Base-by-base conservation (phyloP, 345 rosid species). In the Cardiospermum halicacabum region DNA sequence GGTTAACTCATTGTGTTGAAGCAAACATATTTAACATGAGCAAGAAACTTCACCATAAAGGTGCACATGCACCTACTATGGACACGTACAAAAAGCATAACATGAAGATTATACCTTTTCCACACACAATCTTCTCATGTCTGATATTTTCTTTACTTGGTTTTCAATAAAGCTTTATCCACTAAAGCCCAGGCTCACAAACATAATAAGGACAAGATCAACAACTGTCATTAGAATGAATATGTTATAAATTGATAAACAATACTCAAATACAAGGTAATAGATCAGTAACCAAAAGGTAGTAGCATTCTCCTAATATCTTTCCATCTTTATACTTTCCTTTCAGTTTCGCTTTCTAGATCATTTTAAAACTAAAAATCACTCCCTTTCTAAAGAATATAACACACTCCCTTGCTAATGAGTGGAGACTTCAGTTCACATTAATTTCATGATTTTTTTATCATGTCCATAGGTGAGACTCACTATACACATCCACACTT, bases 101-200 rank as follows among this genome's bases (percentile, higher is more conserved):
- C 24, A 24, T 6, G 9, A 31, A 48, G 69, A 15, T 3, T 48
- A 49, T 72, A 93, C 97, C 99, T 86, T 94, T 76, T 91, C 96
- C 2, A 66, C 85, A 65, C 97, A 94, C 78, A 91, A 16, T 82
- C 85, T 91, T 79, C 96, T 84, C 81, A 94, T 83, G 25, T 90
- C 99, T 0, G 89, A 77, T 78, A 84, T 91, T 83, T 91, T 94
- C 87, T 82, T 91, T 63, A 91, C 99, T 90, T 91, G 99, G 78
- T 96, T 94, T 86, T 94, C 99, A 25, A 94, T 94, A 77, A 94
- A 94, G 84, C 99, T 83, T 77, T 94, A 97, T 50, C 97, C 97
- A 53, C 99, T 97, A 72, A 91, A 94, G 53, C 99, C 97, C 25
- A 97, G 99, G 78, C 91, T 94, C 64, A 94, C 99, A 24, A 97